Percentiles rank a stretch among this genome's conserved stretches.
Conservation (phyloP, 2,329 filamentous ascomycete genomes). For the Hymenoscyphus linearis region DNA sequence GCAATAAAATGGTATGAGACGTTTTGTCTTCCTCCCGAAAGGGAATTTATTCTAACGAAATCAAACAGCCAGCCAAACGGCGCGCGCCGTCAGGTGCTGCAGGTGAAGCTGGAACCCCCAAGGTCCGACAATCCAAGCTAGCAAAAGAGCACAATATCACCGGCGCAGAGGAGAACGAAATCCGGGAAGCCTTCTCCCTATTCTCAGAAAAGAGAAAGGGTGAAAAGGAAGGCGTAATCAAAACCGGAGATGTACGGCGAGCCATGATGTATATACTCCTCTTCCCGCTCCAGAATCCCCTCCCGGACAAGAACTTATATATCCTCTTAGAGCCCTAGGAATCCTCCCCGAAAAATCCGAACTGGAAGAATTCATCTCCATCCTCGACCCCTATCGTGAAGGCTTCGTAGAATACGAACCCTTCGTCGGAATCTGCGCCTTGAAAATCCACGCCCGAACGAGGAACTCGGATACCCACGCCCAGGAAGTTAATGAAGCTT, state of each 20-base stretch:
- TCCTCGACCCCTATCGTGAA: constrained; percentile 76
- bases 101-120: constrained; percentile 26
- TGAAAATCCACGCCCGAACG: constrained; percentile 67
- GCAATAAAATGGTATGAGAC: background rate
- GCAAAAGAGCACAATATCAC: constrained; percentile 87
- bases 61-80: constrained; percentile 28
- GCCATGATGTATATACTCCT: constrained; percentile 57
- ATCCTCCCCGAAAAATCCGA: constrained; percentile 63
- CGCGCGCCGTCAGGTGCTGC: constrained; percentile 20
- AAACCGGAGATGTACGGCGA: constrained; percentile 51
- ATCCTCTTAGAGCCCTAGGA: constrained; percentile 67
- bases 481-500: constrained; percentile 75
- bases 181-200: constrained; percentile 81
- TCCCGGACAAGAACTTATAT: background rate
- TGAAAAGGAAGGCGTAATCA: constrained; percentile 57
- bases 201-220: constrained; percentile 69
- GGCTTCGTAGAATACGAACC: constrained; percentile 74
- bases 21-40: background rate
- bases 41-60: background rate
- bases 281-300: background rate
- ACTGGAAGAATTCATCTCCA: constrained; percentile 68
- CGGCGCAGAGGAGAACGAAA: constrained; percentile 80
- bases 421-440: constrained; percentile 82
- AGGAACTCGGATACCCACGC: constrained; percentile 48
- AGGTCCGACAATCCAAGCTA: constrained; percentile 72